These are phyloP conservation scores for Populus hybrid DNA, from an alignment of 441 rosid species.

Conservation along the genomic window DNA sequence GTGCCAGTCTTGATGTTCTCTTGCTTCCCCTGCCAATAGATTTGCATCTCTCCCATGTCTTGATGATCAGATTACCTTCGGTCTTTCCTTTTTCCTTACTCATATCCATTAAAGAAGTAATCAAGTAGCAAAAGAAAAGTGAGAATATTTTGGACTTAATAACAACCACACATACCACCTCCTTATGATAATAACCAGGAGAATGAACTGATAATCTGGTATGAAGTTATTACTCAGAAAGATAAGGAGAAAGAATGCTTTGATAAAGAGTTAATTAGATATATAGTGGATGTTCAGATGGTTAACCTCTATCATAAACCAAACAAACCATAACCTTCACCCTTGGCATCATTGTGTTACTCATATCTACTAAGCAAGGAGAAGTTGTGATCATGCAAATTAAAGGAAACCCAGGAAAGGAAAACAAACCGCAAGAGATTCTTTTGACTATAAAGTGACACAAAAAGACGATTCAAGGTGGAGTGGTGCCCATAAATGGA, in stretches of 20 bases:
- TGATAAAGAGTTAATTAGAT: neutral
- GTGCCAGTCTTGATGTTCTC: neutral
- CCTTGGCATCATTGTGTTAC: slow-evolving; percentile 47
- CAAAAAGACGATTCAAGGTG: neutral
- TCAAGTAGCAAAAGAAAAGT: neutral
- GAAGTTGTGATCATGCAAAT: slow-evolving; percentile 4
- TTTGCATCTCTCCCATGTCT: slow-evolving; percentile 65
- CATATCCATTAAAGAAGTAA: slow-evolving; percentile 19
- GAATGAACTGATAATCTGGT: neutral
- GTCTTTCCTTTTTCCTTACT: slow-evolving; percentile 19
- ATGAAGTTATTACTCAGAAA: neutral
- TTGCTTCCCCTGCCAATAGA: slow-evolving; percentile 34
- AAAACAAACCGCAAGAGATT: neutral
- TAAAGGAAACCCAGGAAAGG: neutral
- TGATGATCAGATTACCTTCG: slow-evolving; percentile 36
- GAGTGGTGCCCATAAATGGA: neutral
- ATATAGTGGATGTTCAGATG: neutral
- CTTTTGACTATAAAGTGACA: neutral
- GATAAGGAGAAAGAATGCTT: neutral
- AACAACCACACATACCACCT: slow-evolving; percentile 22
- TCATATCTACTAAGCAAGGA: slow-evolving; percentile 28
- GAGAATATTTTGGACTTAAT: slow-evolving; percentile 21
- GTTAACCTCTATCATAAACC: slow-evolving; percentile 56
- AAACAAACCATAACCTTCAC: slow-evolving; percentile 34
- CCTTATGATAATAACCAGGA: neutral